Base-by-base conservation (phyloP, 306 rosid genomes). In the Sicyos baderoa region DNA sequence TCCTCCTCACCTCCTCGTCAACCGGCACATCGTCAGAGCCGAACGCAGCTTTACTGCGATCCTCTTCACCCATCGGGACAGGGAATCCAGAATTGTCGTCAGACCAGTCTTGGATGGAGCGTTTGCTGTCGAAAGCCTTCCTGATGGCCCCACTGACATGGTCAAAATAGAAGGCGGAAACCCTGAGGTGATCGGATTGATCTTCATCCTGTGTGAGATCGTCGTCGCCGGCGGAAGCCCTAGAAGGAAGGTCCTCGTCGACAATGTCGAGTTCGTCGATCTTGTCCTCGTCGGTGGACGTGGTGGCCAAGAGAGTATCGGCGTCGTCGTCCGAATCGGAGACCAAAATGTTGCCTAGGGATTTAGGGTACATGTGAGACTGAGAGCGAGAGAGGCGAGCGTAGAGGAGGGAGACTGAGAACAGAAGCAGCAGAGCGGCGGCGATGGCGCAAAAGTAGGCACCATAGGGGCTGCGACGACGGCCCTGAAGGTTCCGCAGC, bases 1-100 rank as follows among this genome's bases (percentile, higher is more conserved):
- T 84, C 59, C 74, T 71, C 70, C 88, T 62, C 40, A 85, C 75
- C 42, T 68, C 71, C 66, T 73, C 79, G 27, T 93, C 96, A 72
- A 93, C 85, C 15, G 90, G 85, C n/a, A 79, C 73, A 56, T 93
- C 97, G 54, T 89, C 98, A 18, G 97, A 93, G 54, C 84, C 86
- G 64, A 89, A 86, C 52, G 87, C 89, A 27, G 76, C 40, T 78
- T 79, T 78, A 57, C 86, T 81, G 64, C 54, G 81, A 79, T 93
- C 95, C 68, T 55, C 79, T 1, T 74, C 62, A 9, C 70, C 11
- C 50, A 79, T 56, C 29, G 76, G 85, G 18, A 77, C n/a, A 72
- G 67, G 45, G 27, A 86, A 80, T 54, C 86, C 89, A 0, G 53
- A 42, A 19, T 72, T 77, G 12, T 79, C 81, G 48, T 79, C 84